Base-by-base conservation (phyloP, 2,329 filamentous ascomycete species). In the Aspergillus latus region DNA sequence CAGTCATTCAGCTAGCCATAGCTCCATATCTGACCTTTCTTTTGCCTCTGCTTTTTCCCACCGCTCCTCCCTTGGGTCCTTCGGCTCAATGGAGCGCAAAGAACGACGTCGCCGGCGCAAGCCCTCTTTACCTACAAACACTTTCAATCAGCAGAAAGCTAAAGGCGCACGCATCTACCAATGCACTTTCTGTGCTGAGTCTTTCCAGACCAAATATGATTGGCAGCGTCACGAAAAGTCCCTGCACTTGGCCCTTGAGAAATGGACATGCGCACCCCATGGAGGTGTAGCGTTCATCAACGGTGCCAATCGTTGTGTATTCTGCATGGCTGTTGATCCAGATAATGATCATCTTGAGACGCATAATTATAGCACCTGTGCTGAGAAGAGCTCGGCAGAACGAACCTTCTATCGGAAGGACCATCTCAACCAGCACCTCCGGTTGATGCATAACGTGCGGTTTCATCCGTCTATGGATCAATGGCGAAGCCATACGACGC, bases 361-460 rank as follows among this genome's bases (percentile, higher is more conserved):
- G 5, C 81, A 83, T 62, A 78, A 80, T 39, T 75, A 82, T 58
- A 60, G 64, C 9, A 68, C 72, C 5, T 83, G 80, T 62, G 74
- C 10, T 13, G 34, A 11, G 9, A 37, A 77, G 52, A 73, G 77
- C 39, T 78, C 79, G 42, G 10, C 21, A 9, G 71, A 73, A 21
- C 72, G 78, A 15, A 79, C 76, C 0, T 82, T 83, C 63, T 80
- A 78, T 57, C 72, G 81, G 5, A 83, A 83, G 63, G 81, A 83
- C 56, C 81, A 83, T 57, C 70, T 83, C 0, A 68, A 79, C 28
- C 81, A 83, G 59, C 81, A 83, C 65, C 63, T 83, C 11, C 74
- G 79, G 3, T 68, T 82, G 11, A 76, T 81, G 66, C 80, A 83
- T 40, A 58, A 72, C 67, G 40, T 81, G 71, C 62, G 78, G 72